Evolutionary conservation across 345 rosid genomes (phyloP).

Genomic region (Luvunga scandens): DNA sequence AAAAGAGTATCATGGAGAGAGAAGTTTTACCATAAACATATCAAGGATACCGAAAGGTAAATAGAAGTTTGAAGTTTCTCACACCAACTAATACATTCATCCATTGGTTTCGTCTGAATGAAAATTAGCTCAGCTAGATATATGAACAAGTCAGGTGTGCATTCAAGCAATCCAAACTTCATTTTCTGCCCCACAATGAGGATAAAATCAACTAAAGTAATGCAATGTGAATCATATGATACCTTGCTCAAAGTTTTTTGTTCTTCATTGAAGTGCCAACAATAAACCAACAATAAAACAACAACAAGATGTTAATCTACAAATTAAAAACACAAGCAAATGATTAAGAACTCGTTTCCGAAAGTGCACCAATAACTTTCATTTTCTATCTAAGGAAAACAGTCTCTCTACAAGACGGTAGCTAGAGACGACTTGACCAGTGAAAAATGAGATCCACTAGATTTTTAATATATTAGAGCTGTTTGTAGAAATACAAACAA

Average conservation of each 20-base stretch:
- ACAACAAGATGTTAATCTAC: not conserved
- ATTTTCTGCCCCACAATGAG: not conserved
- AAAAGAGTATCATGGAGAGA: not conserved
- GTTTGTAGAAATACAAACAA: not conserved
- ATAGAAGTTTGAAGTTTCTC: not conserved
- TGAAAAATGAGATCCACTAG: constrained; percentile 7
- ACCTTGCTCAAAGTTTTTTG: not conserved
- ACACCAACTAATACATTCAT: not conserved
- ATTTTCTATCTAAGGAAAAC: constrained; percentile 5
- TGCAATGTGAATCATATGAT: not conserved
- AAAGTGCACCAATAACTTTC: constrained; percentile 2
- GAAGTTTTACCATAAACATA: not conserved
- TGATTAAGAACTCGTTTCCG: not conserved
- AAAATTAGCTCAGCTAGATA: not conserved
- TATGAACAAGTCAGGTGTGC: not conserved
- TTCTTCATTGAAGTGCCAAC: not conserved
- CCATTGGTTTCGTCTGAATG: constrained; percentile 1
- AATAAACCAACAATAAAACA: too few relatives aligned
- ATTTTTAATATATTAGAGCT: not conserved
- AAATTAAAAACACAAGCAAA: not conserved
- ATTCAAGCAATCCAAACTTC: not conserved
- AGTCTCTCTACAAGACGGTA: not conserved
- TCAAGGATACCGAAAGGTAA: not conserved
- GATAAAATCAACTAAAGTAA: not conserved
- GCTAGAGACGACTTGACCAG: not conserved